phyloP scores from a whole-genome alignment of 352 stramenopile genomes.

The Phytophthora tubulina region DNA sequence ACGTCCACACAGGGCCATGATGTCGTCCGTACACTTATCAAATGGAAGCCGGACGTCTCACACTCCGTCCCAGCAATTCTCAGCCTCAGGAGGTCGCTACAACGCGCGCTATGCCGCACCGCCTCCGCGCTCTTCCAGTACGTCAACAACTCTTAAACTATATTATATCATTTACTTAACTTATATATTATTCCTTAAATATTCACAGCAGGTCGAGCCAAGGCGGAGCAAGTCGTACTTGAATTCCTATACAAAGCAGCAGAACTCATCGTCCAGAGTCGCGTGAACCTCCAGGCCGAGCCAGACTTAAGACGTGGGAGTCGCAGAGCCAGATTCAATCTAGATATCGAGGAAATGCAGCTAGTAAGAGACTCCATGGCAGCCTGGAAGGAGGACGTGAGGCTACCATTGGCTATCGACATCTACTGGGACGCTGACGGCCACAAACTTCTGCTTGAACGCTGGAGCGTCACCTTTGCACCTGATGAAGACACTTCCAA shows the following conservation, averaged over 20 bases:
- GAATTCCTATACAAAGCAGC: conserved; percentile 88
- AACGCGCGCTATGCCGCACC: conserved; percentile 24
- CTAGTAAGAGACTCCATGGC: conserved; percentile 79
- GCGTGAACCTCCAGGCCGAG: conserved; percentile 74
- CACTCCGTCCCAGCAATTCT: conserved; percentile 5
- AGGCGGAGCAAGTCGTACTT: conserved; percentile 88
- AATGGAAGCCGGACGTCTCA: conserved; percentile 8
- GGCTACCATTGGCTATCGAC: conserved; percentile 71
- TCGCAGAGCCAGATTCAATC: conserved; percentile 80
- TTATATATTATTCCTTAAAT: neutral
- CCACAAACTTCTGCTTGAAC: conserved; percentile 73
- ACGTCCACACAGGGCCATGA: conserved; percentile 21
- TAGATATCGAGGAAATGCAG: conserved; percentile 85
- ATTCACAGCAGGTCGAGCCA: conserved; percentile 61
- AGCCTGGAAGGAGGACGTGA: conserved; percentile 77
- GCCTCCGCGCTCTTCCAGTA: conserved; percentile 22
- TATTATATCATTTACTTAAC: conserved; percentile 6
- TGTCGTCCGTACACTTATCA: conserved; percentile 31
- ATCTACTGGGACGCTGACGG: conserved; percentile 69
- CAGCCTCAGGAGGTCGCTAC: conserved; percentile 15
- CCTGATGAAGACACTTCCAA: conserved; percentile 27
- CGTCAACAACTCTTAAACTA: neutral
- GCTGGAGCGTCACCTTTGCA: conserved; percentile 70
- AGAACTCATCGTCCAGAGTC: conserved; percentile 85
- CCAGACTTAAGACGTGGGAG: conserved; percentile 49